A percentile compares a stretch with the other conserved stretches of the same genome.
These are phyloP conservation scores for Mucor mucedo DNA, from an alignment of 371 early-diverging fungal genomes.

Conservation along the genomic window DNA sequence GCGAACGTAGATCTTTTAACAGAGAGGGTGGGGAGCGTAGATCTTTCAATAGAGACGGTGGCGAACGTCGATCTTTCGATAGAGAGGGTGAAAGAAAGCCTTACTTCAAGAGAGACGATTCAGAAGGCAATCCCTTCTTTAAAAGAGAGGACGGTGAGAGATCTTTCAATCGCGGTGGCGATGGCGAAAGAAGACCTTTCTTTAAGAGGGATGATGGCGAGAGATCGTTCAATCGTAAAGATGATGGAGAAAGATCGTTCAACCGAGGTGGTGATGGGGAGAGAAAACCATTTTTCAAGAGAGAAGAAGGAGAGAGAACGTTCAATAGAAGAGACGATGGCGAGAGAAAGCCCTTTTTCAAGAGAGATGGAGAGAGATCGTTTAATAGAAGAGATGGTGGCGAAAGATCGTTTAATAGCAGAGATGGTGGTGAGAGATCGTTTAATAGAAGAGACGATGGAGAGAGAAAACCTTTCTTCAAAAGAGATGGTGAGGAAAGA, in stretches of 20 bases:
- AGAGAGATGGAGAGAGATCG: not conserved
- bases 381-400: not conserved
- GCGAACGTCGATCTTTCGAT: not conserved
- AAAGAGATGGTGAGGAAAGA: not conserved
- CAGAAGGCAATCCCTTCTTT: not conserved
- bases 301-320: not conserved
- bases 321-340: not conserved
- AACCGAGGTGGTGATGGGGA: not conserved
- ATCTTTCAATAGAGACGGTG: not conserved
- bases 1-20: not conserved
- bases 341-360: not conserved
- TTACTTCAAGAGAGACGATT: not conserved
- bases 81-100: not conserved
- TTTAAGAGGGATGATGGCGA: not conserved
- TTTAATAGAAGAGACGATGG: not conserved
- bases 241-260: not conserved
- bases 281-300: not conserved
- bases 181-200: not conserved
- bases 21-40: not conserved
- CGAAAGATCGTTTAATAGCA: not conserved
- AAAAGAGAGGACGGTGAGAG: not conserved
- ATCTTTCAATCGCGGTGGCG: not conserved
- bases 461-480: not conserved
- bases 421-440: not conserved
- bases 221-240: not conserved